phyloP scores from a whole-genome alignment of 2,329 filamentous ascomycete genomes.

The Pseudocercospora pini-densiflorae region DNA sequence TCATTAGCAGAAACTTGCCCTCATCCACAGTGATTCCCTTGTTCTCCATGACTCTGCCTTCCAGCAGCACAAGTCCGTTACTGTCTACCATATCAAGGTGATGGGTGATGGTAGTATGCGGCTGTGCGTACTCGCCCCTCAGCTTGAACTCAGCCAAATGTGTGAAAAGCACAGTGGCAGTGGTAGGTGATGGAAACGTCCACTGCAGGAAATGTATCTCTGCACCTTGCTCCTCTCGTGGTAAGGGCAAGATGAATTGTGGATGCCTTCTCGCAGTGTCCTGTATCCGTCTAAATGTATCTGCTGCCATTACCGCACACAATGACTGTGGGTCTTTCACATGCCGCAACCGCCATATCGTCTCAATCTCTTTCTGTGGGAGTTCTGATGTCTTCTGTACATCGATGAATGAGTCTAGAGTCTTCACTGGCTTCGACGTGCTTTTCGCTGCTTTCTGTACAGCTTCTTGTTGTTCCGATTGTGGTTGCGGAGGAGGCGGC shows the following conservation, averaged over 20 bases:
- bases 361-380: conserved; percentile 79
- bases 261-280: conserved; percentile 74
- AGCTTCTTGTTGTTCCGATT: conserved; percentile 35
- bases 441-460: conserved; percentile 41
- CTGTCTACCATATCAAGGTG: conserved; percentile 77
- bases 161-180: conserved; percentile 77
- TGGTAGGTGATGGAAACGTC: conserved; percentile 76
- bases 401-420: conserved; percentile 73
- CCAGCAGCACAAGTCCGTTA: conserved; percentile 82
- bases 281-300: conserved; percentile 76
- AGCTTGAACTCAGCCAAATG: conserved; percentile 92
- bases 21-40: conserved; percentile 78
- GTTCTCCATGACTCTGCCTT: conserved; percentile 77
- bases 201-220: conserved; percentile 98
- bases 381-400: conserved; percentile 75
- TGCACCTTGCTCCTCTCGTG: conserved; percentile 68
- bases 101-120: conserved; percentile 93
- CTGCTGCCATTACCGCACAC: conserved; percentile 78
- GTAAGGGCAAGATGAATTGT: conserved; percentile 88
- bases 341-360: conserved; percentile 89
- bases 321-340: conserved; percentile 73
- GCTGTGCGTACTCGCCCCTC: conserved; percentile 84
- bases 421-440: conserved; percentile 59
- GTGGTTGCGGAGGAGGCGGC: conserved; percentile 42
- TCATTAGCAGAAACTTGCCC: conserved; percentile 89